These are phyloP conservation scores for Colletotrichum endophyticum DNA, from an alignment of 2,329 filamentous ascomycete genomes.

Conservation along the genomic window DNA sequence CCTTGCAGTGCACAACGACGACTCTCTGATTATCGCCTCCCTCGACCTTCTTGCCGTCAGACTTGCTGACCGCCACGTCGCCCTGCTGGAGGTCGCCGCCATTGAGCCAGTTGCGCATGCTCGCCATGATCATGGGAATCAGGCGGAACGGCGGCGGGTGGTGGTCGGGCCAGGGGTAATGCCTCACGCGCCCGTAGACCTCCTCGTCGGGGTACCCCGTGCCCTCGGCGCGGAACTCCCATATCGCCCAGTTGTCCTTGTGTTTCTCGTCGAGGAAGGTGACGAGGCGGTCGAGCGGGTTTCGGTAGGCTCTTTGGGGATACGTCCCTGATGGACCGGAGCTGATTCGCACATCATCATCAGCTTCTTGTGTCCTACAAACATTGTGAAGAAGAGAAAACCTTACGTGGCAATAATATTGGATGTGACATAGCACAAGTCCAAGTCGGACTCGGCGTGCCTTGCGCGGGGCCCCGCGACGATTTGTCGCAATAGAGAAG, in stretches of 20 bases:
- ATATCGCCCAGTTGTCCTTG: slow-evolving; percentile 86
- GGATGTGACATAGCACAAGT: slow-evolving; percentile 94
- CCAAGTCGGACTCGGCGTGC: slow-evolving; percentile 86
- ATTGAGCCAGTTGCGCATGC: slow-evolving; percentile 88
- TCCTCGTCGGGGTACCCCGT: slow-evolving; percentile 93
- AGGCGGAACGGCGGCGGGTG: slow-evolving; percentile 93
- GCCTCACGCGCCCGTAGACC: slow-evolving; percentile 83
- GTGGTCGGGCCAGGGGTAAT: slow-evolving; percentile 97
- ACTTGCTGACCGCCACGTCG: not conserved
- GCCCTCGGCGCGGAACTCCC: slow-evolving; percentile 97
- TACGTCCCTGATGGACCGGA: slow-evolving; percentile 91
- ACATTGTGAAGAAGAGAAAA: slow-evolving; percentile 32
- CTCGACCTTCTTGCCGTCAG: slow-evolving; percentile 24
- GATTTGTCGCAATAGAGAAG: slow-evolving; percentile 85
- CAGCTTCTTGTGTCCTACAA: not conserved
- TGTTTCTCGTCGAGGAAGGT: slow-evolving; percentile 88
- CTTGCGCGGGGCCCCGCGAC: slow-evolving; percentile 85
- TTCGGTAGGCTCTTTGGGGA: slow-evolving; percentile 91
- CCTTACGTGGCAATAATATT: slow-evolving; percentile 69
- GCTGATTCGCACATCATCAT: slow-evolving; percentile 51
- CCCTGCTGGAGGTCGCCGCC: slow-evolving; percentile 45
- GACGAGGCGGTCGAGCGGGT: slow-evolving; percentile 86
- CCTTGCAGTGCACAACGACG: slow-evolving; percentile 94
- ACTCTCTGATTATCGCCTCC: slow-evolving; percentile 60
- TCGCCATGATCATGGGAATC: slow-evolving; percentile 86